Conservation (phyloP, 371 early-diverging fungal genomes). For the Syncephalis fuscata region DNA sequence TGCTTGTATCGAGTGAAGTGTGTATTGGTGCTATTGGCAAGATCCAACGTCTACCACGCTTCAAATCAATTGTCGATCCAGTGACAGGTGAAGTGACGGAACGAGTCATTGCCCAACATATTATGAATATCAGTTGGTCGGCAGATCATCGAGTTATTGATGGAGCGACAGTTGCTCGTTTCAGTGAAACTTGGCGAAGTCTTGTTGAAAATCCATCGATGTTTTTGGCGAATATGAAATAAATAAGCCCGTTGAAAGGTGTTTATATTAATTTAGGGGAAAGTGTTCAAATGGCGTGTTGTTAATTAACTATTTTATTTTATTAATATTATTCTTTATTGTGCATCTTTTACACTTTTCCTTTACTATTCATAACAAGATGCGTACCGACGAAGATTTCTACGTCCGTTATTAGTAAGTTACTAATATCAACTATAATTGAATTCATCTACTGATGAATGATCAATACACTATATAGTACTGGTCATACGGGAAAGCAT, state of each 20-base stretch:
- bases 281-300: no score
- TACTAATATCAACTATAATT: neutral
- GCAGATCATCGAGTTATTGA: slow-evolving; percentile 97
- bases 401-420: slow-evolving; percentile 77
- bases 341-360: neutral
- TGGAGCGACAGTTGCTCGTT: slow-evolving; percentile 92
- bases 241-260: slow-evolving; percentile 4
- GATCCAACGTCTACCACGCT: slow-evolving; percentile 71
- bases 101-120: slow-evolving; percentile 47
- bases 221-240: slow-evolving; percentile 35
- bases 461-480: slow-evolving; percentile 22
- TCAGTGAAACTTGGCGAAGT: slow-evolving; percentile 69
- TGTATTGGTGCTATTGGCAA: slow-evolving; percentile 89
- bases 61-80: slow-evolving; percentile 30
- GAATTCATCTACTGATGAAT: neutral
- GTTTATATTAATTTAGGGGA: no score
- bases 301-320: neutral
- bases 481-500: slow-evolving; percentile 74
- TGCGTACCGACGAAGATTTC: slow-evolving; percentile 43
- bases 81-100: slow-evolving; percentile 23
- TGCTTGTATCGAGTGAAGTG: slow-evolving; percentile 69
- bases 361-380: neutral
- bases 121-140: slow-evolving; percentile 75
- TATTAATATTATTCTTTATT: neutral
- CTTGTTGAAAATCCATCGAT: slow-evolving; percentile 67